These are phyloP conservation scores for Neofusicoccum kwambonambiense DNA, from an alignment of 2,329 filamentous ascomycete genomes.

Conservation along the genomic window DNA sequence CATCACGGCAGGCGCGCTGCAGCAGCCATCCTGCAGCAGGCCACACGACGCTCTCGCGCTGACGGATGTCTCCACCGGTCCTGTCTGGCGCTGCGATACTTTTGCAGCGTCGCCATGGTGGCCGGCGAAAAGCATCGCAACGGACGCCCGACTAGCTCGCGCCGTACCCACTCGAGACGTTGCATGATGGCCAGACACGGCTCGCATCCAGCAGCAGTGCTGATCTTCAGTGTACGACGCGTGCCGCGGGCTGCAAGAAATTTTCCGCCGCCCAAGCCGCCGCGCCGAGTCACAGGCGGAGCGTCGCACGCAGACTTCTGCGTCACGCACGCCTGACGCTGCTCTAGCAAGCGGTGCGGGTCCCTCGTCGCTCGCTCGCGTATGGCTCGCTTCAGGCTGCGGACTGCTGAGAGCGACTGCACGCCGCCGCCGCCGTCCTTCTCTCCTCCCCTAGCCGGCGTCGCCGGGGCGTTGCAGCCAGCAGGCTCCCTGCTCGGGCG, in stretches of 20 bases:
- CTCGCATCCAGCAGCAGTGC: slow-evolving; percentile 3
- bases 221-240: not conserved
- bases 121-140: slow-evolving; percentile 5
- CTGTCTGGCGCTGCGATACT: too few species aligned
- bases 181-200: slow-evolving; percentile 9
- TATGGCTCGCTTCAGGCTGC: not conserved
- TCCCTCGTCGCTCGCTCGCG: not conserved
- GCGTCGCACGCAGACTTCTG: not conserved
- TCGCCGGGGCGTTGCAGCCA: not conserved
- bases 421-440: not conserved
- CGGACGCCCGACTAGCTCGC: not conserved
- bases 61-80: too few species aligned
- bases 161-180: slow-evolving; percentile 4
- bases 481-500: not conserved
- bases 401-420: slow-evolving; percentile 1
- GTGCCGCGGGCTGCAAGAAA: slow-evolving; percentile 11
- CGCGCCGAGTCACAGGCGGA: not conserved
- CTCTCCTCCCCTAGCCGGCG: not conserved
- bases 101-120: too few species aligned
- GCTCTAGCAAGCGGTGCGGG: not conserved
- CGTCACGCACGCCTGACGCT: not conserved
- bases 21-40: not conserved
- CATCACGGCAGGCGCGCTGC: not conserved
- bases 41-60: not conserved
- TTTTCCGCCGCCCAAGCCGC: slow-evolving; percentile 14